phyloP scores from a whole-genome alignment of 345 rosid genomes.

The Acer negundo region DNA sequence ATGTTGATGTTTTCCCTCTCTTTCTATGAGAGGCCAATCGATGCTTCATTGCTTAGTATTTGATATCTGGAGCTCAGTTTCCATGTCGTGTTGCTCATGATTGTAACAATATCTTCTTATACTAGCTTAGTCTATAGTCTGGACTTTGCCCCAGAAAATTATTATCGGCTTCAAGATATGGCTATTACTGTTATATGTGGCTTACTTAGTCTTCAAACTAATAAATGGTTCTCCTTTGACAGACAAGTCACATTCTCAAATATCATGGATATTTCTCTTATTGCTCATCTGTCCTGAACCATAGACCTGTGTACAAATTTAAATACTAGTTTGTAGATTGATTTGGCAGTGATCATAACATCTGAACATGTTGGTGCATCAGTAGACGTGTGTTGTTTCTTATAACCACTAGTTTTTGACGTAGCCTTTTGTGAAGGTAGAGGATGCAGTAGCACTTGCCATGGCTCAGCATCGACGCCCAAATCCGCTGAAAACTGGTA shows the following conservation, averaged over 20 bases:
- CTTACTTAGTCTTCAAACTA: not conserved
- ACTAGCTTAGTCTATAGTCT: not conserved
- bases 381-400: slow-evolving; percentile 10
- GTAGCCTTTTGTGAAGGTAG: slow-evolving; percentile 40
- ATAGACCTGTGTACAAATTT: not conserved
- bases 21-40: not conserved
- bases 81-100: not conserved
- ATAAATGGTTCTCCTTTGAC: not conserved
- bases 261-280: not conserved
- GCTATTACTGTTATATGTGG: not conserved
- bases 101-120: not conserved
- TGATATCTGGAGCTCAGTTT: not conserved
- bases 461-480: slow-evolving; percentile 70
- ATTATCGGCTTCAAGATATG: not conserved
- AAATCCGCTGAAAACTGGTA: slow-evolving; percentile 45
- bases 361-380: not conserved
- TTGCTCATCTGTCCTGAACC: not conserved
- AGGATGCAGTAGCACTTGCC: slow-evolving; percentile 74
- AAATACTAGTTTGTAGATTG: not conserved
- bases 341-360: not conserved
- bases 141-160: not conserved
- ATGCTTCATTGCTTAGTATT: not conserved
- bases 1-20: not conserved
- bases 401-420: slow-evolving; percentile 10
- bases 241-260: not conserved